Percentiles rank a stretch among this genome's conserved stretches.
Evolutionary conservation across 768 basidiomycete genomes (phyloP).

Genomic region (Lentinula edodes): DNA sequence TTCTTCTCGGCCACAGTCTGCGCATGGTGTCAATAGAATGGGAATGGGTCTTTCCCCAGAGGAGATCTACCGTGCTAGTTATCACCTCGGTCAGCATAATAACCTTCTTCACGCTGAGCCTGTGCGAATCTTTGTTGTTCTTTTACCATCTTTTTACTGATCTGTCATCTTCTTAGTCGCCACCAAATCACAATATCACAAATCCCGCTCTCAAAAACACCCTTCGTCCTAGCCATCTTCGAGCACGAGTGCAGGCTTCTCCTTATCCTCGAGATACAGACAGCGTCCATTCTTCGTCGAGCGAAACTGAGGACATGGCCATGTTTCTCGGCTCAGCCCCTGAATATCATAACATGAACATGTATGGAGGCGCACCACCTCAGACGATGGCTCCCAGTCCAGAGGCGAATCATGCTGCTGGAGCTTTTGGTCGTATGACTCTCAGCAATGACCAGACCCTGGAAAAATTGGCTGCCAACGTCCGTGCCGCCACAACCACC

Average conservation of each 20-base stretch:
- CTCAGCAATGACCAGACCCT: slow-evolving; percentile 72
- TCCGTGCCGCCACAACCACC: slow-evolving; percentile 84
- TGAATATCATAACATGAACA: slow-evolving; percentile 63
- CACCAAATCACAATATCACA: slow-evolving; percentile 69
- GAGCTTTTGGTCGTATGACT: slow-evolving; percentile 73
- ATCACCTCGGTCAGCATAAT: slow-evolving; percentile 48
- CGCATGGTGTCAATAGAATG: slow-evolving; percentile 58
- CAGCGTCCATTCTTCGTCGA: slow-evolving; percentile 82
- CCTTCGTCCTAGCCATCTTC: slow-evolving; percentile 68
- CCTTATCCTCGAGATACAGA: slow-evolving; percentile 85
- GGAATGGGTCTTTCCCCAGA: slow-evolving; percentile 49
- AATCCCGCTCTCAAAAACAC: slow-evolving; percentile 77
- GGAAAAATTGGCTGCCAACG: slow-evolving; percentile 83
- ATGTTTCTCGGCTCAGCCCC: slow-evolving; percentile 59
- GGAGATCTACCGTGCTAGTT: slow-evolving; percentile 67
- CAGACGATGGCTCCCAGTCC: slow-evolving; percentile 43
- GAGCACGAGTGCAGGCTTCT: slow-evolving; percentile 71
- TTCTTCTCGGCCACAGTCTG: slow-evolving; percentile 72
- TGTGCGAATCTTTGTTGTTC: slow-evolving; percentile 26
- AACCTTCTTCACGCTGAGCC: slow-evolving; percentile 37
- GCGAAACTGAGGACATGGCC: slow-evolving; percentile 83
- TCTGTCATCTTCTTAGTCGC: slow-evolving; percentile 42
- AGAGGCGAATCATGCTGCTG: slow-evolving; percentile 60
- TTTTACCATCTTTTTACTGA: slow-evolving; percentile 15
- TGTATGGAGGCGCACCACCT: slow-evolving; percentile 45